Conservation (phyloP, 192 early-diverging fungal species). For the Backusella australiensis region DNA sequence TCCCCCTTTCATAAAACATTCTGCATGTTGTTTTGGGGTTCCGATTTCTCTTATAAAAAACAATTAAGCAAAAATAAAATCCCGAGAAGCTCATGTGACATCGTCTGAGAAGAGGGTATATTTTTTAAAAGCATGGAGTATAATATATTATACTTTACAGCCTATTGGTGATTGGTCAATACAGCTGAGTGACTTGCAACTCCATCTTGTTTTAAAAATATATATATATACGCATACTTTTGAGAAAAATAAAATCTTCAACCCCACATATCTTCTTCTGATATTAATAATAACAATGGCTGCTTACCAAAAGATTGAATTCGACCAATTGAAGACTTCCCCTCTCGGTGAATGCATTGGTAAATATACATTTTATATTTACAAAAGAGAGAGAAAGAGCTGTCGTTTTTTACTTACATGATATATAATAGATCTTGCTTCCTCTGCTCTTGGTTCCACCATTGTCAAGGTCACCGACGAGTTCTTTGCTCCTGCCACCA, state of each 20-base stretch:
- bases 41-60: not conserved
- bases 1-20: not conserved
- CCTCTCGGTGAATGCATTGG: constrained; percentile 17
- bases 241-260: not conserved
- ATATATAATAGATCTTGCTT: constrained; percentile 71
- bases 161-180: not conserved
- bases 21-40: not conserved
- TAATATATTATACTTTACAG: not conserved
- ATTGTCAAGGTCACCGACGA: constrained; percentile 85
- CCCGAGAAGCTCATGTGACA: constrained; percentile 5
- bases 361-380: not conserved
- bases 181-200: not conserved
- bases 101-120: not conserved
- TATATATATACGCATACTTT: not conserved
- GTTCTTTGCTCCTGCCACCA: constrained; percentile 87
- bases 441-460: constrained; percentile 62
- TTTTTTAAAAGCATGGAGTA: constrained; percentile 4
- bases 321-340: constrained; percentile 17
- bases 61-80: not conserved
- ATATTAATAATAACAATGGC: constrained; percentile 16
- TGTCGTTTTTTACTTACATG: not conserved
- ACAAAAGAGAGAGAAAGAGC: not conserved
- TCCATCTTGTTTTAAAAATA: not conserved
- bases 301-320: constrained; percentile 17
- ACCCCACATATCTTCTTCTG: not conserved